These are phyloP conservation scores for Pseudocercospora fijiensis DNA, from an alignment of 2,329 filamentous ascomycete genomes.

Conservation along the genomic window DNA sequence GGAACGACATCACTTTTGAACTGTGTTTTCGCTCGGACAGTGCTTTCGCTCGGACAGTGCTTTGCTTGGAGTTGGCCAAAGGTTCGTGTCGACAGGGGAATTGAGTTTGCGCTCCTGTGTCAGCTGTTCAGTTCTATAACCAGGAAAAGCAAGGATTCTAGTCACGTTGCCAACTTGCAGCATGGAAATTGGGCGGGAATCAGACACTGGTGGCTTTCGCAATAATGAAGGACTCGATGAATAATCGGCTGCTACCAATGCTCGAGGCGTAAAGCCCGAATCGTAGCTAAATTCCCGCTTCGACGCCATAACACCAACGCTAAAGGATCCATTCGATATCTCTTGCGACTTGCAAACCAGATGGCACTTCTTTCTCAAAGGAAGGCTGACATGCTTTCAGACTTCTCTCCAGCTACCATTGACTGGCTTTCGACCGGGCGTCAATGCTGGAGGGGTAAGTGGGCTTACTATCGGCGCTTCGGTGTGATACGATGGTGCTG, in stretches of 20 bases:
- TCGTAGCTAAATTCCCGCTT: not conserved
- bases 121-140: not conserved
- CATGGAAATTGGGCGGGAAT: not conserved
- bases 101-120: conserved; percentile 5
- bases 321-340: not conserved
- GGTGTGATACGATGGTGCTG: conserved; percentile 19
- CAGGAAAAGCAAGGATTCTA: not conserved
- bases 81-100: not conserved
- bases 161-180: not conserved
- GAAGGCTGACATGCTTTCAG: conserved; percentile 11
- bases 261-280: not conserved
- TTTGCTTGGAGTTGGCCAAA: conserved; percentile 8
- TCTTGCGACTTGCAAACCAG: not conserved
- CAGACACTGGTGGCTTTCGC: not conserved
- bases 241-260: not conserved
- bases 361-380: not conserved
- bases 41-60: conserved; percentile 5
- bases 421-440: conserved; percentile 35
- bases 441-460: conserved; percentile 25
- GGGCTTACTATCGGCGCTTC: conserved; percentile 20
- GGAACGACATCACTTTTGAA: not conserved
- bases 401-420: conserved; percentile 39
- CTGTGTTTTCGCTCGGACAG: not conserved
- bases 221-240: not conserved
- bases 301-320: not conserved